Evolutionary conservation across 192 early-diverging fungal species (phyloP).

Genomic region (Spizellomyces punctatus): DNA sequence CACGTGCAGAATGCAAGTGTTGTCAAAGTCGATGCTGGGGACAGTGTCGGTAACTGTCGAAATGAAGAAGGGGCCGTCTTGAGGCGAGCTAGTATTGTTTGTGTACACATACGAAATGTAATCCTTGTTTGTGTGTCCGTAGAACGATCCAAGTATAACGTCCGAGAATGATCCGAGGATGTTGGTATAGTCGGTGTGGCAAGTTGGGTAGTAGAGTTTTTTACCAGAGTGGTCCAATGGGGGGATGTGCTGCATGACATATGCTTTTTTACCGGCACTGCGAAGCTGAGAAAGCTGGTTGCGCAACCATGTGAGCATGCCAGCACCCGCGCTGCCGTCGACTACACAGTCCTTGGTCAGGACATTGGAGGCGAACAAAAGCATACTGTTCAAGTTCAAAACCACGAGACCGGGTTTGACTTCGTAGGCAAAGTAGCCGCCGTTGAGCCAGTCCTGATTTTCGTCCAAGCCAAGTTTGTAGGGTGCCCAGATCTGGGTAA

Average conservation of each 20-base stretch:
- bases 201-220: slow-evolving; percentile 11
- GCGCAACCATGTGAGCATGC: slow-evolving; percentile 33
- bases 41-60: slow-evolving; percentile 15
- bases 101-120: slow-evolving; percentile 31
- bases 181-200: slow-evolving; percentile 21
- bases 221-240: background rate
- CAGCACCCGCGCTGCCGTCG: slow-evolving; percentile 9
- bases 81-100: slow-evolving; percentile 17
- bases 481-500: slow-evolving; percentile 31
- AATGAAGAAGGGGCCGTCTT: slow-evolving; percentile 18
- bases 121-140: slow-evolving; percentile 36
- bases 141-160: slow-evolving; percentile 28
- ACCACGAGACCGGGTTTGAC: slow-evolving; percentile 25
- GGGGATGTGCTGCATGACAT: slow-evolving; percentile 32
- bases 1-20: slow-evolving; percentile 24
- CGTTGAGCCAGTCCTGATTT: slow-evolving; percentile 14
- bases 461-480: slow-evolving; percentile 22
- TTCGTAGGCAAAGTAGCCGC: slow-evolving; percentile 34
- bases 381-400: slow-evolving; percentile 38
- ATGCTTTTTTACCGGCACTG: slow-evolving; percentile 9
- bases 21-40: slow-evolving; percentile 12
- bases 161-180: slow-evolving; percentile 26
- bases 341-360: slow-evolving; percentile 24
- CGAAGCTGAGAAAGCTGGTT: slow-evolving; percentile 5
- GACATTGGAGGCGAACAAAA: slow-evolving; percentile 30